Evolutionary conservation across 805 yeast species (phyloP).

Genomic region (Candida railenensis): DNA sequence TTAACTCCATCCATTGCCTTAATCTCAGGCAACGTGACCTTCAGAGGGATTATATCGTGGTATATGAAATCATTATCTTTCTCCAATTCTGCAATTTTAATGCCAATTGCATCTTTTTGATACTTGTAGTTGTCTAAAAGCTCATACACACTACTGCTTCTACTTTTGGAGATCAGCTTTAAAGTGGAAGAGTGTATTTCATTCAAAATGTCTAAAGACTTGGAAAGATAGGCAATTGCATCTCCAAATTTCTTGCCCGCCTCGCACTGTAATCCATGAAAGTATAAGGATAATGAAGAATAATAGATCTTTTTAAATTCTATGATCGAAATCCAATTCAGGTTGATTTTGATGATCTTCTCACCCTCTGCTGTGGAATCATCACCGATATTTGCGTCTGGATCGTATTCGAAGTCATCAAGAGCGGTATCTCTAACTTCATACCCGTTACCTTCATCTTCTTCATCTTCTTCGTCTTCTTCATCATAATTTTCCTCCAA

Average conservation of each 20-base stretch:
- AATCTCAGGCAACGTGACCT: constrained; percentile 59
- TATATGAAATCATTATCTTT: constrained; percentile 91
- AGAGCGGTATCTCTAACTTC: constrained; percentile 15
- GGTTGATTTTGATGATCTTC: constrained; percentile 29
- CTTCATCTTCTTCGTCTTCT: constrained; percentile 26
- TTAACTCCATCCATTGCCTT: constrained; percentile 70
- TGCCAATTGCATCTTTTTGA: constrained; percentile 38
- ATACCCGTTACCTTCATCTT: constrained; percentile 26
- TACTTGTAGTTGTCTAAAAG: constrained; percentile 40
- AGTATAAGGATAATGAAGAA: constrained; percentile 57
- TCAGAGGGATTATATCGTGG: constrained; percentile 71
- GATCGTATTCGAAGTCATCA: constrained; percentile 12
- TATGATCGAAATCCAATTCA: constrained; percentile 51
- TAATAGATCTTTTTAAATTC: constrained; percentile 56
- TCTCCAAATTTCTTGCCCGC: constrained; percentile 64
- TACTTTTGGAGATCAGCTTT: constrained; percentile 21
- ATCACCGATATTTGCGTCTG: constrained; percentile 15
- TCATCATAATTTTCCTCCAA: constrained; percentile 12
- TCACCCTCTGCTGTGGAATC: constrained; percentile 9
- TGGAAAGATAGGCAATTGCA: constrained; percentile 63
- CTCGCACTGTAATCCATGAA: constrained; percentile 57
- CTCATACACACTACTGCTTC: constrained; percentile 29
- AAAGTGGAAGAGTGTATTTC: constrained; percentile 29
- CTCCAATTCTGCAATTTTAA: constrained; percentile 45
- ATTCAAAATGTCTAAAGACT: constrained; percentile 46